phyloP scores from a whole-genome alignment of 352 stramenopile species.

The Phytophthora sp. region DNA sequence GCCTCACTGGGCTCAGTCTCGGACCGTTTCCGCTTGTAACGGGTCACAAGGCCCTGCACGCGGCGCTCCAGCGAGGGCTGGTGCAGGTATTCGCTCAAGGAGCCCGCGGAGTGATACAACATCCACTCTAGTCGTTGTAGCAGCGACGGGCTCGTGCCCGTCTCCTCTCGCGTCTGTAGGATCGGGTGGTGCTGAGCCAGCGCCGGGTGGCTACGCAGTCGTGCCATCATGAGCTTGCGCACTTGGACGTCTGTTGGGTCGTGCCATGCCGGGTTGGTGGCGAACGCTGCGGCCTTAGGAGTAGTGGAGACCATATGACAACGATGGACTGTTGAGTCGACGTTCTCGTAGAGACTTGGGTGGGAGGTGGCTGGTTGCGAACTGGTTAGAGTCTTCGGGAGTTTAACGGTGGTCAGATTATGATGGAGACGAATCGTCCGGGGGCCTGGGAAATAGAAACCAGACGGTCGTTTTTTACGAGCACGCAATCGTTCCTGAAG shows the following conservation, averaged over 20 bases:
- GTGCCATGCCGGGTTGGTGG: slow-evolving; percentile 34
- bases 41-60: slow-evolving; percentile 75
- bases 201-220: slow-evolving; percentile 43
- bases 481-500: neutral
- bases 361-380: slow-evolving; percentile 23
- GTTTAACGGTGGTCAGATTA: neutral
- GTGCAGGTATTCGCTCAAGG: slow-evolving; percentile 71
- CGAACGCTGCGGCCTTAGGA: slow-evolving; percentile 12
- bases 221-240: slow-evolving; percentile 57
- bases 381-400: slow-evolving; percentile 16
- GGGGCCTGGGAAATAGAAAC: slow-evolving; percentile 21
- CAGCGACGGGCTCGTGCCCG: slow-evolving; percentile 48
- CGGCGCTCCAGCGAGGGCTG: slow-evolving; percentile 66
- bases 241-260: slow-evolving; percentile 47
- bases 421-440: slow-evolving; percentile 16
- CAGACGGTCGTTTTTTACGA: slow-evolving; percentile 19
- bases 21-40: slow-evolving; percentile 51
- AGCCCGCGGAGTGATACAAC: slow-evolving; percentile 73
- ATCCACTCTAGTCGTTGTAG: slow-evolving; percentile 81
- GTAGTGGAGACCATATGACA: slow-evolving; percentile 19
- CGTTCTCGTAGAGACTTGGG: slow-evolving; percentile 20
- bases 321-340: neutral
- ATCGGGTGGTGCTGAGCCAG: slow-evolving; percentile 40
- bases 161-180: slow-evolving; percentile 28
- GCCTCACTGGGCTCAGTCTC: slow-evolving; percentile 24